Evolutionary conservation across 345 rosid genomes (phyloP).

Genomic region (Eucalyptus fibrosa): DNA sequence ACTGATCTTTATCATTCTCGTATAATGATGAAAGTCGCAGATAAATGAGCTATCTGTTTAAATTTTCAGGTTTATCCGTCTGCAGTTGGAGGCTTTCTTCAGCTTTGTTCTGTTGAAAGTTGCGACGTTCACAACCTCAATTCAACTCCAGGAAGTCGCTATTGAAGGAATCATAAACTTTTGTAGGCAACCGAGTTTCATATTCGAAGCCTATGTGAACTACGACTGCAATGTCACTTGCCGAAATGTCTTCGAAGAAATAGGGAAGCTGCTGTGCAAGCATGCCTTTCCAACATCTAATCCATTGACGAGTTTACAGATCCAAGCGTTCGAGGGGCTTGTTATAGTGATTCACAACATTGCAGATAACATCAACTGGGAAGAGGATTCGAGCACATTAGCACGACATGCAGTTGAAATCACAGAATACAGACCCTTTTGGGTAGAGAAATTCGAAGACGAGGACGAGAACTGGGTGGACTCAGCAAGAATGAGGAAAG

Average conservation of each 20-base stretch:
- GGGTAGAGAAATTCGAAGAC: constrained; percentile 53
- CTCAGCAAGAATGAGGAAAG: constrained; percentile 48
- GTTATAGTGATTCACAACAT: constrained; percentile 70
- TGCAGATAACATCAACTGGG: constrained; percentile 55
- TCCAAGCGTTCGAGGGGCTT: constrained; percentile 94
- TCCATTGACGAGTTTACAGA: constrained; percentile 44
- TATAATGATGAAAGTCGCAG: neutral
- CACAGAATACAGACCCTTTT: constrained; percentile 56
- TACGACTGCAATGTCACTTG: constrained; percentile 72
- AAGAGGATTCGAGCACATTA: constrained; percentile 20
- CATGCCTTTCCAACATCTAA: constrained; percentile 67
- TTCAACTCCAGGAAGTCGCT: constrained; percentile 78
- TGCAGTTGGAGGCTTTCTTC: constrained; percentile 92
- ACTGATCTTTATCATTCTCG: neutral
- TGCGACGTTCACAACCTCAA: constrained; percentile 18
- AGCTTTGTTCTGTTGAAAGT: constrained; percentile 45
- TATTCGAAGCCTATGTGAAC: constrained; percentile 69
- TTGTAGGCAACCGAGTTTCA: constrained; percentile 70
- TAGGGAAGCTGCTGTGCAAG: constrained; percentile 74
- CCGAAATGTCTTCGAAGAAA: constrained; percentile 53
- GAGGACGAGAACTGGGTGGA: constrained; percentile 59
- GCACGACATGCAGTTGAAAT: constrained; percentile 47
- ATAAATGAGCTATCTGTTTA: neutral
- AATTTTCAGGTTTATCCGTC: constrained; percentile 54
- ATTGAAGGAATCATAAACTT: constrained; percentile 79